Evolutionary conservation across 495 filamentous ascomycete species (phyloP), one percentile per base, ranked within the genome.

Genomic region (Xylaria intraflava): DNA sequence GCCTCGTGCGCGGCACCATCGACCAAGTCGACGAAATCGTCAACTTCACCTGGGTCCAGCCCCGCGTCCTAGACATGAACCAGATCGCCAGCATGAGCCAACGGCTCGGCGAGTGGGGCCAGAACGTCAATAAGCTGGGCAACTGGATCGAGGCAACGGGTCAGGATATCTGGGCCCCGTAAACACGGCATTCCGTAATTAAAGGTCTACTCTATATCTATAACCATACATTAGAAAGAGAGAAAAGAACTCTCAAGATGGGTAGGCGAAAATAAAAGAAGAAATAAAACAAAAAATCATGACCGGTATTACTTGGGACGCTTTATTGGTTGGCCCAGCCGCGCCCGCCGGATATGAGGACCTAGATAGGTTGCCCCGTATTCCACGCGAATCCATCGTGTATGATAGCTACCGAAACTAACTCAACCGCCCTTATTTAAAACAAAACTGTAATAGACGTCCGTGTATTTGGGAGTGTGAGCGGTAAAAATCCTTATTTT

Each of bases 1-100:
- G 91, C 0, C 76, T 99, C 60, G 76, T 99, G 56, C 80, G 83
- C 60, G 93, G 93, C 3, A 92, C 85, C 38, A 99, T 99, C 57
- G 93, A 99, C 71, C 90, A 99, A 75, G 93, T 97, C 24, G 90
- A 86, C 45, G 83, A 90, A 74, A 80, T 97, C 46, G 93, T 93
- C 23, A 80, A 91, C 66, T 96, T 99, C 73, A 89, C 89, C 65
- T 99, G 93, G 93, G 93, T 99, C 36, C 93, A 99, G 78, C 94
- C 93, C 11, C 96, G 96, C 78, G 88, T 96, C 44, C 70, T 98
- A 61, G 93, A 97, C 72, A 88, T 90, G 82, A 83, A 81, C 67
- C 94, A 97, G 78, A 94, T 99, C 60, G 90, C 90, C 65, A 89
- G 84, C 58, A 97, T 99, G 93, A 83, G 88, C 60, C 76, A 79